Evolutionary conservation across 305 asterid genomes (phyloP).

Genomic region (Plantago coronopus): DNA sequence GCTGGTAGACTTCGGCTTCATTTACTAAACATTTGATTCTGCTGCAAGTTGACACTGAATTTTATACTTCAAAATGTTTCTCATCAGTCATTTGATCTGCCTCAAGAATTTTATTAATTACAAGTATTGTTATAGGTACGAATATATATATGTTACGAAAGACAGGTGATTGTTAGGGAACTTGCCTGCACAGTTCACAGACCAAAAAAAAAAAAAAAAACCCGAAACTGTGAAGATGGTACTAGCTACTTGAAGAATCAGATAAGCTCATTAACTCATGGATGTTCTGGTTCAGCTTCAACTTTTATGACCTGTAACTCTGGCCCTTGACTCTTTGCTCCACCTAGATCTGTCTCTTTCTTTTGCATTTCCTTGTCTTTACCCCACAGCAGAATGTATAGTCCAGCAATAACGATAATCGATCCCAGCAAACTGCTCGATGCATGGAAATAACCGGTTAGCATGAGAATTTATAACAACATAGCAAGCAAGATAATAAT

Average conservation of each 20-base stretch:
- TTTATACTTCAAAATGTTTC: no score
- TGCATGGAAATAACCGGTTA: neutral
- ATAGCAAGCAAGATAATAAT: neutral
- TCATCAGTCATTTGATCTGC: no score
- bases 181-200: neutral
- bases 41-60: no score
- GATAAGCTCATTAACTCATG: neutral
- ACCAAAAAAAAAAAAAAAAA: neutral
- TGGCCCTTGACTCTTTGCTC: conserved; percentile 17
- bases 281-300: conserved; percentile 6
- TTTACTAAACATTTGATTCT: no score
- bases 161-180: no score
- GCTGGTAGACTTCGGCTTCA: no score
- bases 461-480: neutral
- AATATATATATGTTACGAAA: no score
- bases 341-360: conserved; percentile 8
- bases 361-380: conserved; percentile 30
- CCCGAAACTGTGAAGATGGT: neutral
- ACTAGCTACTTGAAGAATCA: neutral
- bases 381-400: conserved; percentile 43
- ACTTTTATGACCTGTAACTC: conserved; percentile 25
- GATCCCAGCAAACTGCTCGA: conserved; percentile 39
- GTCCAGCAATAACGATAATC: conserved; percentile 26
- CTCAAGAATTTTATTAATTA: no score
- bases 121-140: no score